Conservation (phyloP, 257 asterid species). For the Verbena officinalis region DNA sequence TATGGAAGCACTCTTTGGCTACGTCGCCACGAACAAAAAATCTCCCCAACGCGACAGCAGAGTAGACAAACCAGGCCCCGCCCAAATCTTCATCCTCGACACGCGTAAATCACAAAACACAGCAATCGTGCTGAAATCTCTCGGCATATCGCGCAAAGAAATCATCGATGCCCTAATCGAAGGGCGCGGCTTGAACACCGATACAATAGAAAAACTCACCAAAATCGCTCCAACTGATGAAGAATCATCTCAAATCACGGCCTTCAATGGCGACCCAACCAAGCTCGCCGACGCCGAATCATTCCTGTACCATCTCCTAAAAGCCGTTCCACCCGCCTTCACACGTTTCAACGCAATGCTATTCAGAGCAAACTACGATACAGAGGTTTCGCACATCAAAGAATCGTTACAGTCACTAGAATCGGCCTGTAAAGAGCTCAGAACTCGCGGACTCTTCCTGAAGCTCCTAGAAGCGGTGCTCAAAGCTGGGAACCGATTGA, state of each 20-base stretch:
- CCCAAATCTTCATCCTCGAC: constrained; percentile 81
- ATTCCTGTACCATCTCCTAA: constrained; percentile 82
- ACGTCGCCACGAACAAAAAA: constrained; percentile 74
- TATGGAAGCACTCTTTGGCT: constrained; percentile 97
- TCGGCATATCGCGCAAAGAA: constrained; percentile 56
- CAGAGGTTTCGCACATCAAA: constrained; percentile 51
- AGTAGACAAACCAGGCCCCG: constrained; percentile 56
- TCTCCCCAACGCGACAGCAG: constrained; percentile 53
- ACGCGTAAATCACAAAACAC: constrained; percentile 79
- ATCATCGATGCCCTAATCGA: constrained; percentile 63
- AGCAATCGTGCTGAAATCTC: constrained; percentile 77
- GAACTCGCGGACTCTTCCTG: constrained; percentile 76
- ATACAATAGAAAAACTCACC: constrained; percentile 68
- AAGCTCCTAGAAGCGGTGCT: constrained; percentile 89
- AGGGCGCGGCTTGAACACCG: constrained; percentile 66
- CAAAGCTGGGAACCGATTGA: constrained; percentile 86
- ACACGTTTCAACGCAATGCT: constrained; percentile 73
- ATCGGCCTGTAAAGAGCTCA: constrained; percentile 71
- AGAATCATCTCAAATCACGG: constrained; percentile 59
- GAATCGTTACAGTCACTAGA: constrained; percentile 59
- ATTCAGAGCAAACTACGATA: constrained; percentile 56
- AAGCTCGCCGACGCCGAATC: constrained; percentile 87
- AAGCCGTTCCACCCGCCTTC: constrained; percentile 81
- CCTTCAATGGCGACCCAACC: constrained; percentile 73
- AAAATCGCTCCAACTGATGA: constrained; percentile 72